A percentile compares a stretch with the other conserved stretches of the same genome.
phyloP scores from a whole-genome alignment of 768 basidiomycete genomes.

The Russula foetens region DNA sequence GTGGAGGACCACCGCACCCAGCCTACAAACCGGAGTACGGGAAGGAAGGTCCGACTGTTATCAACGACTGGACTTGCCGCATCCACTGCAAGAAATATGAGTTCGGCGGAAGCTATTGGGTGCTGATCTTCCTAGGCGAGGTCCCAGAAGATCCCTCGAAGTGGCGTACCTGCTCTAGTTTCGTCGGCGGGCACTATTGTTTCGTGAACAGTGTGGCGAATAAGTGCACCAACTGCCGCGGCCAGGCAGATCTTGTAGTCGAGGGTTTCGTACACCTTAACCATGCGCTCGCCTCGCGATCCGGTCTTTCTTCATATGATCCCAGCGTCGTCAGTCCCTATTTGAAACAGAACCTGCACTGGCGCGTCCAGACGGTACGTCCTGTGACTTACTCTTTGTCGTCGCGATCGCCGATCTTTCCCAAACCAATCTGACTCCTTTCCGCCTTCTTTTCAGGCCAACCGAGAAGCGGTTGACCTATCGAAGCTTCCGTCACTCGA shows the following conservation, averaged over 20 bases:
- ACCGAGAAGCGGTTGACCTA: not conserved
- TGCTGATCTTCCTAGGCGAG: slow-evolving; percentile 39
- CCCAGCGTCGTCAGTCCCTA: slow-evolving; percentile 33
- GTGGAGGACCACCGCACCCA: not conserved
- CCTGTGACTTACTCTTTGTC: not conserved
- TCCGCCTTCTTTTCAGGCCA: not conserved
- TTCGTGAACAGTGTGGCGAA: slow-evolving; percentile 32
- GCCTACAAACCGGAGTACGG: not conserved
- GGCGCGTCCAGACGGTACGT: slow-evolving; percentile 27
- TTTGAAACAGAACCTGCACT: slow-evolving; percentile 32
- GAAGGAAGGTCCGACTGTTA: not conserved
- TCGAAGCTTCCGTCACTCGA: not conserved
- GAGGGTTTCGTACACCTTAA: slow-evolving; percentile 41
- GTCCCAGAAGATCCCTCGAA: slow-evolving; percentile 31
- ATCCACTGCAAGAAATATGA: slow-evolving; percentile 37
- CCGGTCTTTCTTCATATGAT: slow-evolving; percentile 27
- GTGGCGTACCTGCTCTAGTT: slow-evolving; percentile 30
- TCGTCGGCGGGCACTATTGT: slow-evolving; percentile 36
- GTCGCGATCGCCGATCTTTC: too few species aligned
- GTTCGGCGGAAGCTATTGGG: slow-evolving; percentile 34
- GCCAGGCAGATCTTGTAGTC: slow-evolving; percentile 23
- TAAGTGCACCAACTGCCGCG: slow-evolving; percentile 34
- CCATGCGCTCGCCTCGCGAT: slow-evolving; percentile 22
- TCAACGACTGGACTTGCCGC: slow-evolving; percentile 35
- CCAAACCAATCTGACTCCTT: not conserved